Evolutionary conservation across 805 yeast genomes (phyloP), one percentile per base, ranked within the genome.

Genomic region (Kuraishia piskuri): DNA sequence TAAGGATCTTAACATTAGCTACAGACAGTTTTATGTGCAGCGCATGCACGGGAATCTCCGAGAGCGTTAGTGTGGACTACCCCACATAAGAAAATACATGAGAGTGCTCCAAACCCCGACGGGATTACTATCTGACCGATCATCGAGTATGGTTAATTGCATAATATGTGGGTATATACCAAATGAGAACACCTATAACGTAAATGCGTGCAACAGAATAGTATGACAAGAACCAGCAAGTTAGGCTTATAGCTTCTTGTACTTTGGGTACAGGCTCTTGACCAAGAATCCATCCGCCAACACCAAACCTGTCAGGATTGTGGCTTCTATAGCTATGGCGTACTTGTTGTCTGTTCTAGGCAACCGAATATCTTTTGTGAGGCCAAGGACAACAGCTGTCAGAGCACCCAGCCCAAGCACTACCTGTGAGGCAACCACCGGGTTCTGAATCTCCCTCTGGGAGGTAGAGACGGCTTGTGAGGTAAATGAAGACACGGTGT

Each of bases 391-490:
- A 19, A 37, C 23, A 25, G 50, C 53, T 22, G 36, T 26, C 7
- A 47, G 47, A 2, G 31, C 21, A 20, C 50, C 53, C 4, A 46
- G 24, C 10, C 50, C 53, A 12, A 51, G 37, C 2, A 31, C 37
- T 2, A 76, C 66, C 65, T 83, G 86, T 31, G 79, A 65, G 20
- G 78, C 68, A 49, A 83, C 85, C 3, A 78, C 85, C 0, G 88
- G 88, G 69, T 83, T 82, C 61, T 80, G 73, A 57, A 83, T 70
- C 63, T 82, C 86, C 36, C 64, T 64, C 25, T 55, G 48, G 23
- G 70, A 61, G 52, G 46, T 31, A 12, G 40, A 7, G 17, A 10
- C 40, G 14, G 40, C 40, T 7, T 31, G 17, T 14, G 40, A 31
- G 17, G 40, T n/a, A 31, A 12, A 31, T 31, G 40, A 31, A 12